phyloP scores from a whole-genome alignment of 148 eudicot species.

The Vaccinium vitisidaea region DNA sequence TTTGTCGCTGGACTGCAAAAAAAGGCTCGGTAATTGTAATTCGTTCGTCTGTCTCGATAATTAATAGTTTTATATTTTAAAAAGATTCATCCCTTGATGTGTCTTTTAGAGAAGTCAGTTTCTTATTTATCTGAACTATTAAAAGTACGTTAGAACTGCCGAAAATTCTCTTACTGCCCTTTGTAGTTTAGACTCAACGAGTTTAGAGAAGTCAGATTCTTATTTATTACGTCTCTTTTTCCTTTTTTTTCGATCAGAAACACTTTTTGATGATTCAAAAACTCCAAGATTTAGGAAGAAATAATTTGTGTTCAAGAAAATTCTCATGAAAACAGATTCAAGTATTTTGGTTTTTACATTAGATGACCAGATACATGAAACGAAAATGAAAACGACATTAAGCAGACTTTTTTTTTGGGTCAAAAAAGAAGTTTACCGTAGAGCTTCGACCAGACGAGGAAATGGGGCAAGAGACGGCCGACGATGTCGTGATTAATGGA shows the following conservation, averaged over 20 bases:
- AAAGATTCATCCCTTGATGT: too few species aligned
- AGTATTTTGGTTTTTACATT: not conserved
- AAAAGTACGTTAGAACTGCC: too few species aligned
- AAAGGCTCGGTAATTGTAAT: too few species aligned
- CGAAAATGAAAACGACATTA: not conserved
- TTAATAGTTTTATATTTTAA: too few species aligned
- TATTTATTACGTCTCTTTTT: not conserved
- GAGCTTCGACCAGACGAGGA: conserved; percentile 58
- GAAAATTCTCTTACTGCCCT: too few species aligned
- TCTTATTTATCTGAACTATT: too few species aligned
- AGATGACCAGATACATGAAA: not conserved
- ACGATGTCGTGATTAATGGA: conserved; percentile 62
- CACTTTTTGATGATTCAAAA: not conserved
- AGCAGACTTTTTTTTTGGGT: not conserved
- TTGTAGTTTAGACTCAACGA: too few species aligned
- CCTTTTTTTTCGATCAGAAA: not conserved
- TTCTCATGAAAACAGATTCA: not conserved
- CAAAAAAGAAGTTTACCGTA: conserved; percentile 41
- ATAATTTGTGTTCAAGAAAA: not conserved
- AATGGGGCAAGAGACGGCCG: conserved; percentile 74
- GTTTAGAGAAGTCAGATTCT: too few species aligned
- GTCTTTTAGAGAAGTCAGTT: too few species aligned
- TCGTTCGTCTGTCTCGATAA: too few species aligned
- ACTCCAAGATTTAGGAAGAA: not conserved
- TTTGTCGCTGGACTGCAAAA: too few species aligned